Evolutionary conservation across 306 rosid species (phyloP), one percentile per base, ranked within the genome.

Genomic region (Lotus japonicus): DNA sequence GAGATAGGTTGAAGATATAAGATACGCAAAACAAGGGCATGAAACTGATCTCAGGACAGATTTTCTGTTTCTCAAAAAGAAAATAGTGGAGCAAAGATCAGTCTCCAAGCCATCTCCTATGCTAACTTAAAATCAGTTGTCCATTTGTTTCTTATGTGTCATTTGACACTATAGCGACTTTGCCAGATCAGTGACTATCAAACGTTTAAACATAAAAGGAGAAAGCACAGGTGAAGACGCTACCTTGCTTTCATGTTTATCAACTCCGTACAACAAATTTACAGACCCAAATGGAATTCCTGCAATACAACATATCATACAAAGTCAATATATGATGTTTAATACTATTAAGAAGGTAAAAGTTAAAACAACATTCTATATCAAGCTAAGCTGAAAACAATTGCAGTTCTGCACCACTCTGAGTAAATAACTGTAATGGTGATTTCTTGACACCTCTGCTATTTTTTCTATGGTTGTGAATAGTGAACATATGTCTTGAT

Each of bases 251-350:
- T 92, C 98, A 64, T 85, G 86, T 74, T 88, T 90, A 86, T 92
- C 97, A 82, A 92, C 98, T 77, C 98, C 98, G 79, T 92, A 74
- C 86, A 90, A 68, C 66, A 92, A 76, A 83, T 92, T 92, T 74
- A 92, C 98, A 58, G 98, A 92, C 75, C 98, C 98, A 84, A 88
- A 92, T 70, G 98, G 98, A 75, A 92, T 92, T 69, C 97, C 98
- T 92, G 86, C 84, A 85, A 66, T 43, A 14, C 35, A 73, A 39
- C 45, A 75, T 23, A 28, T 53, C 68, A 66, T 61, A 48, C 23
- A 31, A 19, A 41, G 23, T 39, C 76, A 64, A 28, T 14, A 77
- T 28, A 58, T 23, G 78, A 35, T 58, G 69, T 5, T 31, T 5
- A 31, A 31, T 45, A 70, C 17, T 36, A 51, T 77, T 43, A 28